phyloP scores from a whole-genome alignment of 306 rosid species.

The Cicer yamashitae region DNA sequence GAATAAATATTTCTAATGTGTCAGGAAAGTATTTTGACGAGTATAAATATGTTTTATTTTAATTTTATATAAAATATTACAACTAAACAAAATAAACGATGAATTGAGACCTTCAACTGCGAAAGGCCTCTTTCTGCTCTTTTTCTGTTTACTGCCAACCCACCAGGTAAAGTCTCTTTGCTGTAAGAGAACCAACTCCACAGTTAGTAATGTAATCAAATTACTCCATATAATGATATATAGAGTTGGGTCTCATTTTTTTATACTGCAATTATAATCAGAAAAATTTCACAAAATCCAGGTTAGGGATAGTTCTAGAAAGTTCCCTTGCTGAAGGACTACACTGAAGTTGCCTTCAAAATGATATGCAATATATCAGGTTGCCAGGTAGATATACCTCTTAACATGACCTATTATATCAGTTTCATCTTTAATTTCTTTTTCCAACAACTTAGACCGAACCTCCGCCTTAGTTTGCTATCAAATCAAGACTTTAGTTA shows the following conservation, averaged over 20 bases:
- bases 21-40: not conserved
- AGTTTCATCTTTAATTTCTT: not conserved
- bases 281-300: constrained; percentile 32
- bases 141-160: constrained; percentile 83
- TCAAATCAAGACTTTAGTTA: constrained; percentile 19
- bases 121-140: constrained; percentile 80
- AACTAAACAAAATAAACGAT: constrained; percentile 13
- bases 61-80: not conserved
- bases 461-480: constrained; percentile 15
- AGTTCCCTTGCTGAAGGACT: not conserved
- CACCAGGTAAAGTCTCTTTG: constrained; percentile 94
- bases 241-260: constrained; percentile 21
- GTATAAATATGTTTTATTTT: not conserved
- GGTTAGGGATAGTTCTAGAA: constrained; percentile 4
- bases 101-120: constrained; percentile 75
- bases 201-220: constrained; percentile 41
- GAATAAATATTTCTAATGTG: constrained; percentile 5
- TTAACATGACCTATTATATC: not conserved
- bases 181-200: constrained; percentile 55
- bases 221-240: not conserved
- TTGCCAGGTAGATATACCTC: not conserved
- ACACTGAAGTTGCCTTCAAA: not conserved
- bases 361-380: not conserved
- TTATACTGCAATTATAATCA: not conserved
- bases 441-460: not conserved